Base-by-base conservation (phyloP, 805 yeast species). In the Metschnikowia aberdeeniae region DNA sequence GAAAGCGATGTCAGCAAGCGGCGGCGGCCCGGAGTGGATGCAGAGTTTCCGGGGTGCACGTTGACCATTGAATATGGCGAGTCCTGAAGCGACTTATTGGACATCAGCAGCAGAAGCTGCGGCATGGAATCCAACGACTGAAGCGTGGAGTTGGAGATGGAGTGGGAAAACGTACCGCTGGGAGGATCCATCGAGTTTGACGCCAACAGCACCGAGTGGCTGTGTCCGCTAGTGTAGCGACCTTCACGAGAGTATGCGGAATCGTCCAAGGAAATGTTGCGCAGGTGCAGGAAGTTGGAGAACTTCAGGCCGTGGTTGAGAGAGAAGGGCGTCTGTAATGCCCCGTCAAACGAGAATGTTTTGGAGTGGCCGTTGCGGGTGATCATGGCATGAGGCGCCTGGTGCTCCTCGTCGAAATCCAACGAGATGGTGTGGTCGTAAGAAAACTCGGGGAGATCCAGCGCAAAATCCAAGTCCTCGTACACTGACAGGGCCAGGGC, bases 1-100 rank as follows among this genome's bases (percentile, higher is more conserved):
- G 66, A 55, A 36, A 70, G 51, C 46, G 72, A 62, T 34, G 65
- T 52, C 50, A 70, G 59, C 57, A 66, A 62, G 38, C 62, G 64
- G 46, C 75, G 55, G 20, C 67, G 57, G 17, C 68, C 54, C 1
- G 76, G 75, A 6, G 75, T 70, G 31, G 67, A 56, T 32, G 56
- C 46, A 10, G 40, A 17, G n/a, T 45, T 42, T 5, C 26, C 41
- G 9, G 41, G 41, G 33, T 30, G n/a, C 14, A 39, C 35, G n/a
- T 41, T 43, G 30, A 44, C 43, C 37, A 33, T 45, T n/a, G 66
- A 59, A 40, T 56, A 52, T 4, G 72, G 68, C 22, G 64, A 58
- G 45, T 64, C 71, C 44, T 59, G 49, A 13, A 66, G 56, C 44
- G 67, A 64, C 38, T 64, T 71, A 52, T 64, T 65, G 33, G 68